Conservation (phyloP, 2,329 filamentous ascomycete genomes). For the Aspergillus ochraceus region DNA sequence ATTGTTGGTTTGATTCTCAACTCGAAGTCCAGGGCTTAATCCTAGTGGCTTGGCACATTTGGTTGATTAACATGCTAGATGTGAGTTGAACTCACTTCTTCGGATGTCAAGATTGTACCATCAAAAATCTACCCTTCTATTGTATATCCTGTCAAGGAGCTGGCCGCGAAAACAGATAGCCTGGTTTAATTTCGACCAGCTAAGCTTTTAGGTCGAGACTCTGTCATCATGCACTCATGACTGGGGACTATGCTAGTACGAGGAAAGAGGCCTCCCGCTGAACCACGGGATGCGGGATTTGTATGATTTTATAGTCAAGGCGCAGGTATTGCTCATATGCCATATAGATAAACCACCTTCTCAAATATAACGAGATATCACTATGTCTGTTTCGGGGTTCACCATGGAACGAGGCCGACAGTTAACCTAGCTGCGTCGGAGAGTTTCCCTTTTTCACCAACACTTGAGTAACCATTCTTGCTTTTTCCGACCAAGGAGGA, state of each 20-base stretch:
- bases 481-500: background rate
- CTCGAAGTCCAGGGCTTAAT: constrained; percentile 61
- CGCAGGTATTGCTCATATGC: background rate
- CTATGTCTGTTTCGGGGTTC: background rate
- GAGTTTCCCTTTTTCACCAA: background rate
- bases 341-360: background rate
- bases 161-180: background rate
- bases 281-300: background rate
- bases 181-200: background rate
- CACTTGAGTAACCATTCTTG: background rate
- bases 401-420: background rate
- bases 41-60: background rate
- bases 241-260: background rate
- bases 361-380: background rate
- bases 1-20: constrained; percentile 94
- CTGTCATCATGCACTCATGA: background rate
- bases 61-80: background rate
- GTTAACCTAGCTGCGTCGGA: background rate
- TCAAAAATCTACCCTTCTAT: background rate
- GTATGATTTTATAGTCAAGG: background rate
- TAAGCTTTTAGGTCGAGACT: background rate
- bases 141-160: background rate
- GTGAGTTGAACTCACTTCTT: background rate
- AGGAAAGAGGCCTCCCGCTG: background rate
- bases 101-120: background rate